These are phyloP conservation scores for Ormosia semicastrata DNA, from an alignment of 306 rosid genomes.

Conservation along the genomic window DNA sequence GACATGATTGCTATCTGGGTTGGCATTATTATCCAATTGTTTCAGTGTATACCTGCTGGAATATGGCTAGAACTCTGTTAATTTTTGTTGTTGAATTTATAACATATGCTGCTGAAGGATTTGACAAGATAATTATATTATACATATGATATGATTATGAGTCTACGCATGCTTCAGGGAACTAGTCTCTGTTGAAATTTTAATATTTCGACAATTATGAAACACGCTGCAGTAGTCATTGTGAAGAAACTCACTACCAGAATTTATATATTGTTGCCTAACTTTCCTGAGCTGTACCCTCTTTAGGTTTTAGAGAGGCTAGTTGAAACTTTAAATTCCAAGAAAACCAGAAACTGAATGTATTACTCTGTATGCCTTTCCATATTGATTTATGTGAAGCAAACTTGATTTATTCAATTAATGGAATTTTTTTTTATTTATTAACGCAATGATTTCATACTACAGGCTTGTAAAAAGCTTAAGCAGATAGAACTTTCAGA, in stretches of 20 bases:
- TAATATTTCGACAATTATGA: background rate
- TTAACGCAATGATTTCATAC: background rate
- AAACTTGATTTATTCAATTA: background rate
- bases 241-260: background rate
- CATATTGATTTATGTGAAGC: background rate
- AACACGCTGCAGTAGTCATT: background rate
- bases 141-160: too few species aligned
- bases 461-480: constrained; percentile 88
- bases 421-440: too few species aligned
- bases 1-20: too few species aligned
- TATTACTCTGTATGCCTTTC: background rate
- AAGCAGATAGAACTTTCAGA: constrained; percentile 81
- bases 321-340: background rate
- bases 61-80: too few species aligned
- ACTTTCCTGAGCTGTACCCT: background rate
- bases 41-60: too few species aligned
- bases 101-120: constrained; percentile 1
- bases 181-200: background rate
- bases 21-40: too few species aligned
- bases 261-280: background rate
- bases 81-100: background rate
- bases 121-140: background rate
- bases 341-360: background rate
- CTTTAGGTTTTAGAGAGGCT: background rate
- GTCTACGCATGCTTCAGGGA: background rate